Percentiles rank a stretch among this genome's conserved stretches.
These are phyloP conservation scores for Colletotrichum sp. DNA, from an alignment of 2,329 filamentous ascomycete genomes.

Conservation along the genomic window DNA sequence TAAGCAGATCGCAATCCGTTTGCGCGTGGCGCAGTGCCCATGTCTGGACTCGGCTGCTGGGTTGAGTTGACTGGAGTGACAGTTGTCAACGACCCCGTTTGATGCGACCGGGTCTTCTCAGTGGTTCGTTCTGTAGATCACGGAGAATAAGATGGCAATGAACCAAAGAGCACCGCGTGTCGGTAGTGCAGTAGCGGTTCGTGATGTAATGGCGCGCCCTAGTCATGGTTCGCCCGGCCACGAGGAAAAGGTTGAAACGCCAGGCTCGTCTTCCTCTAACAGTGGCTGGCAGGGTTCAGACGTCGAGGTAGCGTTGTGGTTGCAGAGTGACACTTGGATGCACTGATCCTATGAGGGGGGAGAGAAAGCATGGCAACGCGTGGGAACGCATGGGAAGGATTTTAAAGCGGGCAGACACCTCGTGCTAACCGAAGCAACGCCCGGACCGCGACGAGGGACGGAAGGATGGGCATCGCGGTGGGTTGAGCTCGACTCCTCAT, in stretches of 20 bases:
- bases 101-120: neutral
- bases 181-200: neutral
- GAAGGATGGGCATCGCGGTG: neutral
- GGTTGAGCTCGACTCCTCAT: neutral
- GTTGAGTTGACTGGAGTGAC: neutral
- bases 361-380: neutral
- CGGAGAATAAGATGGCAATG: neutral
- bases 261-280: constrained; percentile 15
- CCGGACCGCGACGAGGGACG: neutral
- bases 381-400: neutral
- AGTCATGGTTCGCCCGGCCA: constrained; percentile 2
- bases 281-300: constrained; percentile 15
- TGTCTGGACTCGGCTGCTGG: neutral
- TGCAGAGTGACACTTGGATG: neutral
- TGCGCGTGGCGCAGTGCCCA: neutral
- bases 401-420: neutral
- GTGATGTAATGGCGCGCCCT: neutral
- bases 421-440: neutral
- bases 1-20: neutral
- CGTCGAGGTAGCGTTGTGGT: neutral
- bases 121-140: neutral
- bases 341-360: neutral
- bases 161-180: neutral
- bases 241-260: constrained; percentile 5
- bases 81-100: neutral